Percentiles rank a stretch among this genome's conserved stretches.
These are phyloP conservation scores for Astrocystis sublimbata DNA, from an alignment of 495 filamentous ascomycete genomes.

Conservation along the genomic window DNA sequence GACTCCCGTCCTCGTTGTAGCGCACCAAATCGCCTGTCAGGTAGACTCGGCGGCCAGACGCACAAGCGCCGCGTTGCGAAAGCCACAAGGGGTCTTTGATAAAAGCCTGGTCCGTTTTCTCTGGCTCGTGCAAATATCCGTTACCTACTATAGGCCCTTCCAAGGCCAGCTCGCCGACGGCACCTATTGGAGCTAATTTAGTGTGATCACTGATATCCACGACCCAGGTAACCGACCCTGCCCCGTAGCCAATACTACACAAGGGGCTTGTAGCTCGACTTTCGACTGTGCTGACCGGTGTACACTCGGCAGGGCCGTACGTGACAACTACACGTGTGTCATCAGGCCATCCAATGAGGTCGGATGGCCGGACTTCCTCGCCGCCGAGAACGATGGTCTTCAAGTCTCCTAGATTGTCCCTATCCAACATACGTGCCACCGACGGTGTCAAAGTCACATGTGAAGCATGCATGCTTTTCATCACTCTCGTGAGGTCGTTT, in stretches of 20 bases:
- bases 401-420: slow-evolving; percentile 29
- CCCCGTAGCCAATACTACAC: slow-evolving; percentile 21
- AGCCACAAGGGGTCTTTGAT: slow-evolving; percentile 24
- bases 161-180: slow-evolving; percentile 54
- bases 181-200: slow-evolving; percentile 16
- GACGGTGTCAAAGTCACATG: slow-evolving; percentile 29
- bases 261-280: slow-evolving; percentile 20
- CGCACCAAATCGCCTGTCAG: slow-evolving; percentile 62
- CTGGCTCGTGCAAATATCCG: slow-evolving; percentile 55
- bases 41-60: too few species aligned
- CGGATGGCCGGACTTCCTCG: slow-evolving; percentile 31
- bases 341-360: slow-evolving; percentile 56
- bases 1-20: slow-evolving; percentile 53
- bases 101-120: slow-evolving; percentile 54
- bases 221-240: slow-evolving; percentile 24
- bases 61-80: background rate
- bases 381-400: slow-evolving; percentile 29
- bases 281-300: slow-evolving; percentile 15
- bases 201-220: slow-evolving; percentile 17
- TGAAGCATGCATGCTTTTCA: slow-evolving; percentile 21
- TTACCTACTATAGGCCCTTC: slow-evolving; percentile 52
- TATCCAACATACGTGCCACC: slow-evolving; percentile 19
- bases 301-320: slow-evolving; percentile 54
- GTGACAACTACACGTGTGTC: slow-evolving; percentile 53
- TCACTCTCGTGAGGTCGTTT: slow-evolving; percentile 30